Base-by-base conservation (phyloP, 2,329 filamentous ascomycete genomes). In the Ceratocystis diversiconidia region DNA sequence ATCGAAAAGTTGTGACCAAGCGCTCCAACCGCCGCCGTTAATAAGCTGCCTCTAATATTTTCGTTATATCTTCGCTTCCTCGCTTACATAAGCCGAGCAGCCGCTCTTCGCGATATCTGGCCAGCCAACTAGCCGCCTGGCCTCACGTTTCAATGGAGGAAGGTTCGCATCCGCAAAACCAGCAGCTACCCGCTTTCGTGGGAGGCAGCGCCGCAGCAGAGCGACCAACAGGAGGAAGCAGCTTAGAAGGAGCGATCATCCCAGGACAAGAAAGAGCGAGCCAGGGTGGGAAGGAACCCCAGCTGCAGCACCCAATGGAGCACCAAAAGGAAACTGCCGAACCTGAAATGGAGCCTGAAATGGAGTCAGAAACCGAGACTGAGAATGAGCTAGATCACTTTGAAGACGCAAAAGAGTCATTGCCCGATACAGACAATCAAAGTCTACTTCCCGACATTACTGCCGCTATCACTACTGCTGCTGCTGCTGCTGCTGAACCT, bases 371-470 rank as follows among this genome's bases (percentile, higher is more conserved):
- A 62, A 52, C 32, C 8, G 61, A 62, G 41, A 52, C 22, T 57
- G 63, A 60, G 41, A 55, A 59, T 8, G 63, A 60, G 55, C 43
- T 44, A n/a, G 63, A 64, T 12, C 52, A 30, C 46, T 64, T 64
- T 46, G 63, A 64, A 50, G 63, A 64, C 36, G 63, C 63, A 22
- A 64, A 64, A 64, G 63, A 64, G 63, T 61, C 63, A 64, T 55
- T 50, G 61, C 55, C 55, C 22, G 55, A 59, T 59, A 59, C 28
- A 19, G 44, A 62, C 43, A 46, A 62, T 10, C 25, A 12, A 32
- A 17, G 36, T 2, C 36, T 4, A 5, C 36, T 15, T 41, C 12
- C 36, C 36, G 36, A 41, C 1, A 4, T 41, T 41, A 5, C 36
- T 41, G 36, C 36, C 36, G 36, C 36, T 41, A 12, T 12, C 8